Base-by-base conservation (phyloP, 345 rosid species). In the Arabidopsis suecica region DNA sequence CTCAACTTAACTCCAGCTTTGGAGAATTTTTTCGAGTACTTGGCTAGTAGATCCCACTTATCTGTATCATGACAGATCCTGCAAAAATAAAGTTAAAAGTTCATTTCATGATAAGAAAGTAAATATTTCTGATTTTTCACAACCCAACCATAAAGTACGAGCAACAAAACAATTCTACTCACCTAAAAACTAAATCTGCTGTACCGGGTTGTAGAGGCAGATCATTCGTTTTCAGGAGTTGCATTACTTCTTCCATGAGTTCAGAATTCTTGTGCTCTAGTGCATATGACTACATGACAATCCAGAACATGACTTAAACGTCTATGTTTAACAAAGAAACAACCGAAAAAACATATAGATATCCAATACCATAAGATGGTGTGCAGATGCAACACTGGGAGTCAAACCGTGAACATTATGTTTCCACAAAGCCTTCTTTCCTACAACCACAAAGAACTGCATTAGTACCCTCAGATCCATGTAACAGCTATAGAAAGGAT, bases 151-250 rank as follows among this genome's bases (percentile, higher is more conserved):
- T 16, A 57, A 33, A 55, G 18, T n/a, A 32, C 13, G 6, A 44
- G 30, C 6, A 23, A 10, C 6, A 7, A 1, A 25, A 41, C 38
- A 47, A 56, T 6, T 30, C 16, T n/a, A 74, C 66, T 61, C 32
- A 89, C 98, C 98, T 86, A 83, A 83, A 85, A 74, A 93, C 88
- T 60, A 86, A 80, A 79, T 93, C 97, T 7, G 91, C 93, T 7
- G 93, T 91, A 53, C 98, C 89, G 22, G 97, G 88, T 68, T 88
- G 97, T 49, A 88, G 61, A 13, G 87, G 86, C 55, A 91, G 68
- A 64, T 73, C 74, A 78, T 91, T 91, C 55, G 20, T 73, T 76
- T 85, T 88, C 81, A 89, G n/a, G 70, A 87, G 89, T 56, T 76
- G 66, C 93, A 91, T 83, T 5, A 88, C 80, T 25, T 93, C 90